Evolutionary conservation across 441 rosid genomes (phyloP).

Genomic region (Euphorbia celastroides): DNA sequence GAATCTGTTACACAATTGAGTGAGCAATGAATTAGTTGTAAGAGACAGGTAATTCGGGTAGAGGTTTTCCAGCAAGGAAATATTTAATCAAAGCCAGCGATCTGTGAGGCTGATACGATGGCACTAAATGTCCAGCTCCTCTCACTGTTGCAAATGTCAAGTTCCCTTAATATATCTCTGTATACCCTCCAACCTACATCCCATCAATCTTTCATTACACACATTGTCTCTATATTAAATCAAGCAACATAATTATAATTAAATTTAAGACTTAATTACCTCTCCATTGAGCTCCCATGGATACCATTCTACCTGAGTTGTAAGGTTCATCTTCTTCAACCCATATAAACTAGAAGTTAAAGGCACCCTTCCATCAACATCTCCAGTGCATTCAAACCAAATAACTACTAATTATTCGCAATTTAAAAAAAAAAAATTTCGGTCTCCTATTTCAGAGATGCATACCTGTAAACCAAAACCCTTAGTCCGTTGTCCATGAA

Average conservation of each 20-base stretch:
- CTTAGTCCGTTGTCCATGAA: conserved; percentile 48
- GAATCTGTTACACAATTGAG: too few relatives aligned
- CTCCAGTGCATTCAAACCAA: not conserved
- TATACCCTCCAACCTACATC: conserved; percentile 63
- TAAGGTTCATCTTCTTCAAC: conserved; percentile 3
- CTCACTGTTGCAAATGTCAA: conserved; percentile 69
- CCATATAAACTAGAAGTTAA: not conserved
- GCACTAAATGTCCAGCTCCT: conserved; percentile 84
- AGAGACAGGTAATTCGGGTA: conserved; percentile 3
- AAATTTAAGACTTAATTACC: conserved; percentile 11
- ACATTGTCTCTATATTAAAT: not conserved
- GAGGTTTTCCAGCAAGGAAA: conserved; percentile 51
- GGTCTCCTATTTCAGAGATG: not conserved
- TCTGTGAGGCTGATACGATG: conserved; percentile 64
- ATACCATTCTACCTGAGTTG: not conserved
- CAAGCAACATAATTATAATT: too few relatives aligned
- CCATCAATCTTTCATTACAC: not conserved
- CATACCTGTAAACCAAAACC: conserved; percentile 69
- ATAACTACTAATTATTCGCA: too few relatives aligned
- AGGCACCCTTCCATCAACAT: conserved; percentile 5
- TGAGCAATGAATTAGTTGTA: too few relatives aligned
- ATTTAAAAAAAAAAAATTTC: too few relatives aligned
- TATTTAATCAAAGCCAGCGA: conserved; percentile 60
- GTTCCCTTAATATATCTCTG: conserved; percentile 51
- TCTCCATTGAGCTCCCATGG: not conserved